Base-by-base conservation (phyloP, 2,329 filamentous ascomycete species). In the Diaporthe sp. region DNA sequence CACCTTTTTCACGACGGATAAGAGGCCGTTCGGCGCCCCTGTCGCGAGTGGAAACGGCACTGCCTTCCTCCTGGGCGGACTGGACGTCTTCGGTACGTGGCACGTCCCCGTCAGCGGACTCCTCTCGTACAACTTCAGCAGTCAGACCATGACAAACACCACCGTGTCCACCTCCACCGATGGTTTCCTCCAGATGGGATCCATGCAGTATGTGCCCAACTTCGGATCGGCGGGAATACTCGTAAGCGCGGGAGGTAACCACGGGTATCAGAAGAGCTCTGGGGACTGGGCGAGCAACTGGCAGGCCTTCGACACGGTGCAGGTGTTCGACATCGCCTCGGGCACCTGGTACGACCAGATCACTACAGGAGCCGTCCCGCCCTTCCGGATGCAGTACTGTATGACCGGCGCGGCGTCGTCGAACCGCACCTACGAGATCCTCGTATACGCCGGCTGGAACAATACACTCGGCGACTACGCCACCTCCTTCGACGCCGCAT, bases 391-490 rank as follows among this genome's bases (percentile, higher is more conserved):
- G 58, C 76, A 78, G 19, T 79, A 76, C 25, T 80, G 78, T 61
- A 75, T 79, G n/a, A 72, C 78, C 6, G 77, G 78, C 12, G 73
- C 74, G 15, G 70, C 76, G 15, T 79, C 77, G 13, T 75, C 59
- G 65, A 76, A 78, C 72, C 69, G 61, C 6, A 80, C 77, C 35
- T 77, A 76, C 70, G 78, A 80, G 55, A 76, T 79, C 19, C 56
- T 79, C 13, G 74, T 80, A 35, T 79, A 80, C 51, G 77, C 73
- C 8, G 78, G 78, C 25, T 80, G 77, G 77, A 71, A 75, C 58
- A 75, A 76, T 30, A 58, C 75, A 15, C 42, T 75, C 13, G 78
- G 78, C 37, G 59, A 74, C 10, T 30, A 42, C 17, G 66, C 78
- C 2, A 68, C 76, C 13, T 71, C 73, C 9, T 79, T 70, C 58